A percentile compares a stretch with the other conserved stretches of the same genome.
Conservation (phyloP, 129 eudicot species). For the Sambucus nigra region DNA sequence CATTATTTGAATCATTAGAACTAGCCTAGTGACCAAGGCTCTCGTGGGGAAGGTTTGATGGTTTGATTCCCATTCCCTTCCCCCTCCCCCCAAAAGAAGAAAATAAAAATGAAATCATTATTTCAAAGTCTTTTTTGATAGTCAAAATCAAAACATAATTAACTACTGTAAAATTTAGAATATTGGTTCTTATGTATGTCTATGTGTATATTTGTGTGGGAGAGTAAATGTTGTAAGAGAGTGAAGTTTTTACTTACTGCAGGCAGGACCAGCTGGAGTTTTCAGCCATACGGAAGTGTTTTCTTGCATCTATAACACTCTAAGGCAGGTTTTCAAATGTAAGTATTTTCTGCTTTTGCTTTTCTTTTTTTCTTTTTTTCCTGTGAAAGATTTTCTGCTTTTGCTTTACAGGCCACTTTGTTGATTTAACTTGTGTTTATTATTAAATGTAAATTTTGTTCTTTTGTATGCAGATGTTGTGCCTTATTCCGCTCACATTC, state of each 20-base stretch:
- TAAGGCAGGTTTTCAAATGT: conserved; percentile 89
- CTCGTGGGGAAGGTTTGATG: too few relatives aligned
- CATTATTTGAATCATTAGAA: too few relatives aligned
- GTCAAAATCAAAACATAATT: neutral
- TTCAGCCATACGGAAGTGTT: conserved; percentile 83
- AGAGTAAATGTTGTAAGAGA: neutral
- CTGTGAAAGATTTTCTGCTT: neutral
- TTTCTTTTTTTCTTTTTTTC: too few relatives aligned
- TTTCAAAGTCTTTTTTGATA: neutral
- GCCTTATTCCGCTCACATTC: conserved; percentile 81
- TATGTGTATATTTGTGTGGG: neutral
- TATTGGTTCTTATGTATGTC: too few relatives aligned
- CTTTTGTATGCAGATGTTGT: conserved; percentile 66
- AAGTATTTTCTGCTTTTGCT: conserved; percentile 11
- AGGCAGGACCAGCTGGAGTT: conserved; percentile 98
- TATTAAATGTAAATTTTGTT: conserved; percentile 1
- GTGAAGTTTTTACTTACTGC: conserved; percentile 3
- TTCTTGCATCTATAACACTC: conserved; percentile 85
- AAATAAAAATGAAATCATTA: too few relatives aligned
- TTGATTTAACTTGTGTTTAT: neutral
- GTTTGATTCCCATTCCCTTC: too few relatives aligned
- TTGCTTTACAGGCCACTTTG: neutral
- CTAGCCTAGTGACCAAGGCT: too few relatives aligned
- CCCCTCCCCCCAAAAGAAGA: too few relatives aligned
- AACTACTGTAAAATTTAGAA: too few relatives aligned